A percentile compares a stretch with the other conserved stretches of the same genome.
These are phyloP conservation scores for Sistotremastrum niveocremeum DNA, from an alignment of 768 basidiomycete genomes.

Conservation along the genomic window DNA sequence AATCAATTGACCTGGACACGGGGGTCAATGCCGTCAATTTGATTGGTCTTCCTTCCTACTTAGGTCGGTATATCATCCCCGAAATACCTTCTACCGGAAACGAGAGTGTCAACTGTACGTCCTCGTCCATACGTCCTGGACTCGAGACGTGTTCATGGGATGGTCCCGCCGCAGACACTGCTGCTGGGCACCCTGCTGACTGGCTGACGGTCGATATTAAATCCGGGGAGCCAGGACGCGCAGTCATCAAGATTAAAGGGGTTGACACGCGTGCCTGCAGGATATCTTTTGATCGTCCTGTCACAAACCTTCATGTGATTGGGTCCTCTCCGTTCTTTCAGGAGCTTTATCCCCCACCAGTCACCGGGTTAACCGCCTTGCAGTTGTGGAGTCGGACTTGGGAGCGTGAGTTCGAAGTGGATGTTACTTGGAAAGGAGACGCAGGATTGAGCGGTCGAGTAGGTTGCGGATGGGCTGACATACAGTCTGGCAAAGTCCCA, in stretches of 20 bases:
- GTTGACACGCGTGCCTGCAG: conserved; percentile 51
- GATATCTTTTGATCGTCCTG: conserved; percentile 39
- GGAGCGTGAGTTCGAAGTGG: conserved; percentile 38
- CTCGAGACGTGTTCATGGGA: conserved; percentile 37
- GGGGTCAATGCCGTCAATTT: conserved; percentile 19
- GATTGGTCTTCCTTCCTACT: conserved; percentile 29
- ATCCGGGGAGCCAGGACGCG: conserved; percentile 29
- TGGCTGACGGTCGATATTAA: conserved; percentile 34
- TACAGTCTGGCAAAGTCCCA: conserved; percentile 36
- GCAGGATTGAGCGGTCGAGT: conserved; percentile 28
- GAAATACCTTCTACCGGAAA: conserved; percentile 37
- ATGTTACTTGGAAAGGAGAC: conserved; percentile 32
- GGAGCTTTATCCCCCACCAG: conserved; percentile 6
- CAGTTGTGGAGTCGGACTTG: conserved; percentile 51
- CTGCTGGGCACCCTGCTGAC: conserved; percentile 1
- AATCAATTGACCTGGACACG: conserved; percentile 33
- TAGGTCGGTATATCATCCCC: conserved; percentile 30
- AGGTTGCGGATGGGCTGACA: conserved; percentile 58
- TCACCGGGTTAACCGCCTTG: conserved; percentile 24
- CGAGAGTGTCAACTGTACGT: conserved; percentile 20
- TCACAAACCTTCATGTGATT: conserved; percentile 28
- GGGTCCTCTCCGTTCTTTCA: conserved; percentile 28
- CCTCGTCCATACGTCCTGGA: conserved; percentile 16
- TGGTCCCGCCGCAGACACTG: conserved; percentile 24
- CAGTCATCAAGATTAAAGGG: conserved; percentile 38